Conservation (phyloP, 164 flowering plant species). For the Umbellularia californica region DNA sequence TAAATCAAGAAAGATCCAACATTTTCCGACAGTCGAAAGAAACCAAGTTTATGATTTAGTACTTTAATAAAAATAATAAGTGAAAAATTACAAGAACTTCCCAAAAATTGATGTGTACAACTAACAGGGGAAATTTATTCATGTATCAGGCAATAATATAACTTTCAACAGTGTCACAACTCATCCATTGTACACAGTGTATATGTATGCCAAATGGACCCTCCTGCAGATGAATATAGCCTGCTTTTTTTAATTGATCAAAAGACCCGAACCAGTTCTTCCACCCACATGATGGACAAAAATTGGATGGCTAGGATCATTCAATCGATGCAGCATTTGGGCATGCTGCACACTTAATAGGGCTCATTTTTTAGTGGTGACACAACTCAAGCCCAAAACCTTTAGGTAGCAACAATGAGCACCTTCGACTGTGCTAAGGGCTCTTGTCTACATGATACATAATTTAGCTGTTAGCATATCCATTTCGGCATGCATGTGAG, state of each 20-base stretch:
- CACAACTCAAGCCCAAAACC: no score
- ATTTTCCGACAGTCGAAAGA: neutral
- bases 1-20: neutral
- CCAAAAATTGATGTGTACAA: neutral
- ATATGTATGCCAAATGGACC: neutral
- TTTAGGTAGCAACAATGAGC: no score
- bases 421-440: no score
- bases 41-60: neutral
- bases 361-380: neutral
- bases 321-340: neutral
- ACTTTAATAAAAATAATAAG: no score
- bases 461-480: neutral
- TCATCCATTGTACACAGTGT: neutral
- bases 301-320: neutral
- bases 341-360: neutral
- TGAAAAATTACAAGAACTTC: neutral
- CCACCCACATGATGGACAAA: neutral
- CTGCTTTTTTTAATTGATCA: neutral
- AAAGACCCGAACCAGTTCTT: neutral
- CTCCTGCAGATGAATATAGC: neutral
- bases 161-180: neutral
- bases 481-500: neutral
- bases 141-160: neutral
- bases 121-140: neutral
- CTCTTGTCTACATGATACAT: no score